Evolutionary conservation across 371 early-diverging fungal genomes (phyloP), one percentile per base, ranked within the genome.

Genomic region (Circinella umbellata): DNA sequence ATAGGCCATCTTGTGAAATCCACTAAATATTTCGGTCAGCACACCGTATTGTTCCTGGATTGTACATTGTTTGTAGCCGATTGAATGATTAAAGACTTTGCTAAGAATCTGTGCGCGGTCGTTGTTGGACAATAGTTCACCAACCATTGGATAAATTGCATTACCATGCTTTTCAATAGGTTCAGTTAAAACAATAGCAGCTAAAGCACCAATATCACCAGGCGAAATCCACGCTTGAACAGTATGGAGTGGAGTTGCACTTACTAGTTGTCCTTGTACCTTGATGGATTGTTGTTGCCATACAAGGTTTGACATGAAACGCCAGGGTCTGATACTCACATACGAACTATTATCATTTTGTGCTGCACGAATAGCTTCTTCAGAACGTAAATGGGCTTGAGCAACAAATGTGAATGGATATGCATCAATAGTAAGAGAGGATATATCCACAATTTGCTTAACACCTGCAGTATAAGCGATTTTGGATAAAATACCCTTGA

Each of bases 311-410:
- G 77, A 65, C 73, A 78, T 75, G 71, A 82, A 82, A 1, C 69
- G 64, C 61, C 68, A 69, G 3, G 82, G 82, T 20, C 82, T 75
- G 13, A 82, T 71, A 2, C 75, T 49, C 2, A 82, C 78, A 49
- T 70, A 71, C 20, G 51, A 15, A 27, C 18, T 5, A 48, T 47
- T 7, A 15, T 13, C 64, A 4, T n/a, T 49, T 48, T 51, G 37
- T 4, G 39, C 8, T 0, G 51, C 35, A 17, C 35, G 49, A 49
- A 49, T 64, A 34, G 47, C 5, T 18, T 57, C 62, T 51, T 51
- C 51, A 15, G 51, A 8, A 14, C 51, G 51, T 4, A 5, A 14
- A 37, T 60, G 36, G 10, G 60, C 60, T 36, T 60, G 60, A 60
- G 27, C 60, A 51, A 51, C 15, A 13, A 15, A 8, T n/a, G 51